Base-by-base conservation (phyloP, 1,139 yeast genomes). In the Pichia sp. region DNA sequence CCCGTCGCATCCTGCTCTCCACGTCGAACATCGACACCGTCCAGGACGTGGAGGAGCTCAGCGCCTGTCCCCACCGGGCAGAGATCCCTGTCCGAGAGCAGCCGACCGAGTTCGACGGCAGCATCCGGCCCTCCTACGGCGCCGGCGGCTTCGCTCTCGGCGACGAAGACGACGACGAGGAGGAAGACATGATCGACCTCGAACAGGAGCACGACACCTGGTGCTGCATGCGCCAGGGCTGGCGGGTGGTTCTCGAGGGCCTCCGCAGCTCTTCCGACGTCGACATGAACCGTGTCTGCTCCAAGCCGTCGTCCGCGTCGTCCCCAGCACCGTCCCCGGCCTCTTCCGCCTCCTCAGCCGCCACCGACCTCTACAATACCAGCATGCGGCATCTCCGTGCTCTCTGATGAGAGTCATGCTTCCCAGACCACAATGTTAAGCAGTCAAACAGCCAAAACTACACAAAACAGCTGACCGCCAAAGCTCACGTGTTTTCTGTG, bases 131-230 rank as follows among this genome's bases (percentile, higher is more conserved):
- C 26, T 23, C 26, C 26, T 23, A 23, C 26, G 26, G 26, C 26
- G 26, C 26, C 26, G 26, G 26, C 26, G 26, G 26, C n/a, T n/a
- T n/a, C n/a, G n/a, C n/a, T n/a, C n/a, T n/a, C 26, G 26, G 26
- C 26, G 26, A 4, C 36, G 54, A 49, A 4, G 53, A 47, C 1
- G 57, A 52, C 3, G 56, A 57, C 15, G 62, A 60, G 10, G 61
- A 57, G 11, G 26, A 23, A 23, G 63, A 59, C 4, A 59, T 56
- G 4, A 57, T 66, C 32, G 64, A 71, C 54, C 49, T 70, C 1
- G 41, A 67, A 4, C 60, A 59, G 2, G 74, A 71, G 42, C 75
- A 71, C 54, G 67, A 66, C 26, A 45, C 49, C 19, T 72, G 75
- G 75, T 70, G 72, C 38, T 66, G 71, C 36, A 54, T 56, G 57